Conservation (phyloP, 148 eudicot species). For the Vaccinium macrocarpon region DNA sequence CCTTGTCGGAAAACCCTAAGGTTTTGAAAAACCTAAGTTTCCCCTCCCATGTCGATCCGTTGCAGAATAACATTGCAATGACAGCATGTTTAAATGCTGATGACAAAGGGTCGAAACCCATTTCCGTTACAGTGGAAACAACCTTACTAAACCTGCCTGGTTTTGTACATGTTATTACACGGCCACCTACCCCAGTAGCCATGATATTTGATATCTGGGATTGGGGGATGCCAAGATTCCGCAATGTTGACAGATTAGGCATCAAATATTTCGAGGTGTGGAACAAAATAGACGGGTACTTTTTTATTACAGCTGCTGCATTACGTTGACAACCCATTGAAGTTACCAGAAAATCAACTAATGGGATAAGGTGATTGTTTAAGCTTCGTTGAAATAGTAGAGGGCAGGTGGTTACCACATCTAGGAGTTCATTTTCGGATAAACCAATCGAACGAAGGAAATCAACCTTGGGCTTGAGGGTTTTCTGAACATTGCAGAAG, state of each 20-base stretch:
- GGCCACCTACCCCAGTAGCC: not conserved
- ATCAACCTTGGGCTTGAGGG: not conserved
- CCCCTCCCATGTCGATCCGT: not conserved
- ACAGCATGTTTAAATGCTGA: not conserved
- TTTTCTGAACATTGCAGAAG: not conserved
- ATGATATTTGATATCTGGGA: not conserved
- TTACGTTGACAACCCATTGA: not conserved
- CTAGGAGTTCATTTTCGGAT: not conserved
- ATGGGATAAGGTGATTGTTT: not conserved
- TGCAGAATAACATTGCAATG: not conserved
- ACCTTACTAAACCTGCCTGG: not conserved
- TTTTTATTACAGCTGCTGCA: not conserved
- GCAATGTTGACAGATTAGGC: conserved; percentile 5
- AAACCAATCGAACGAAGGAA: conserved; percentile 8
- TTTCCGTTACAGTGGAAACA: not conserved
- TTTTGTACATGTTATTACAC: not conserved
- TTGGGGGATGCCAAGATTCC: not conserved
- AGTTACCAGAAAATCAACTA: not conserved
- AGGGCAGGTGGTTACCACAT: not conserved
- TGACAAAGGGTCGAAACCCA: not conserved
- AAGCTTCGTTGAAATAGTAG: not conserved
- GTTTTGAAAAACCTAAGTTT: not conserved
- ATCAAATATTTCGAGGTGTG: not conserved
- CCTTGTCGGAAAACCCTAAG: not conserved
- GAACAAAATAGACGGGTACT: not conserved